Evolutionary conservation across 192 early-diverging fungal genomes (phyloP), one percentile per base, ranked within the genome.

Genomic region (Backusella australiensis): DNA sequence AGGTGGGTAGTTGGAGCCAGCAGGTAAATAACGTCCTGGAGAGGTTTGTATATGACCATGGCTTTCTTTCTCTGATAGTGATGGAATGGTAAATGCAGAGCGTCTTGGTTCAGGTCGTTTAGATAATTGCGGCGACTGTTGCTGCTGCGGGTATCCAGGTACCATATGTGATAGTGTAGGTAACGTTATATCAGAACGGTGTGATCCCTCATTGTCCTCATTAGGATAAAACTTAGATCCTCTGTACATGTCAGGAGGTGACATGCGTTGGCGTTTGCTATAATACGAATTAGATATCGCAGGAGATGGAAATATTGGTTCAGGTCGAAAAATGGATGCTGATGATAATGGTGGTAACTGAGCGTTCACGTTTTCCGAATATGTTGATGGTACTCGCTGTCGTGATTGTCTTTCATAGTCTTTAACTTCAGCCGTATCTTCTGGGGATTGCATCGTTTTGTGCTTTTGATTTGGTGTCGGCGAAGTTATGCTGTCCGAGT

Each of bases 351-450:
- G 12, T 36, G 77, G 65, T 49, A 44, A 68, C 29, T 72, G 66
- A 42, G 71, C 6, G 44, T 34, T 39, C 26, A 11, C 3, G 26
- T 63, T 63, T 63, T 63, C 56, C 26, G 23, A 35, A 12, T 69
- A 15, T n/a, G 46, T 41, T n/a, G 23, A 63, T 29, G 56, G 21
- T 9, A 69, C 68, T 36, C 68, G 71, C 29, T 69, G 69, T 32
- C 42, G 71, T 35, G 63, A 44, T 34, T 72, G 72, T 11, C 63
- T 53, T 41, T 71, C 49, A 34, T 34, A 72, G 1, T 78, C 66
- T 21, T 39, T 53, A 63, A 12, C 12, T 19, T 63, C 26, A n/a
- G 23, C 56, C 3, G 21, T 12, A 29, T 26, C 12, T 63, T 63
- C 56, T 4, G 11, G 56, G 3, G 23, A 63, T 26, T 63, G 21